A percentile compares a stretch with the other conserved stretches of the same genome.
Evolutionary conservation across 2,329 filamentous ascomycete species (phyloP).

Genomic region (Cercospora sesami): DNA sequence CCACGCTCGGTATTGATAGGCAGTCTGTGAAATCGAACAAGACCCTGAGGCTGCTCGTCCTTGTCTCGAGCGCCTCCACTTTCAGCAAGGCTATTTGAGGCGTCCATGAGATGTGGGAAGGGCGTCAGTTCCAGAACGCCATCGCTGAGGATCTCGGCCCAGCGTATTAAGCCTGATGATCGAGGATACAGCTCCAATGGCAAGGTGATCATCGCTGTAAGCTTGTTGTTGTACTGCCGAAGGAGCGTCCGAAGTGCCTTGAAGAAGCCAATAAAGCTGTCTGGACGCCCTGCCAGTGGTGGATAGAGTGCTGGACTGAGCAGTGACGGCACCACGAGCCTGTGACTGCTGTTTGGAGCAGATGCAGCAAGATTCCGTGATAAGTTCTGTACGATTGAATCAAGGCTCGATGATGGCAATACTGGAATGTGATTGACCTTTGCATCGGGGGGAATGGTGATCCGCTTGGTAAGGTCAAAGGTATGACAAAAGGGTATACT

Average conservation of each 20-base stretch:
- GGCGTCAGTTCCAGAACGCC: conserved; percentile 81
- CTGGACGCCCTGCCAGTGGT: conserved; percentile 66
- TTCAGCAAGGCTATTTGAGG: conserved; percentile 47
- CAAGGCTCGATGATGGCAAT: conserved; percentile 66
- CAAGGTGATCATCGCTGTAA: conserved; percentile 74
- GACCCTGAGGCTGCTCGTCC: conserved; percentile 79
- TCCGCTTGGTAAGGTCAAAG: conserved; percentile 55
- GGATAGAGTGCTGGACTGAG: conserved; percentile 85
- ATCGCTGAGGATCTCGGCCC: conserved; percentile 82
- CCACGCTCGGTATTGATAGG: conserved; percentile 87
- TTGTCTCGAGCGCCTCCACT: conserved; percentile 55
- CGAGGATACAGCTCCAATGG: conserved; percentile 80
- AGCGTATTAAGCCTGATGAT: conserved; percentile 71
- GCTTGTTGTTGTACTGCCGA: conserved; percentile 61
- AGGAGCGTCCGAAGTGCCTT: conserved; percentile 75
- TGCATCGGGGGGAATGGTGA: conserved; percentile 44
- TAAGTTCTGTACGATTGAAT: conserved; percentile 62
- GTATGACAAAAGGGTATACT: conserved; percentile 50
- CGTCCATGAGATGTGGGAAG: conserved; percentile 63
- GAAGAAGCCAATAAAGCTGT: conserved; percentile 75
- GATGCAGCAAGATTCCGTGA: conserved; percentile 58
- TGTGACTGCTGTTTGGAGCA: conserved; percentile 66
- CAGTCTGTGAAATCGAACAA: conserved; percentile 78
- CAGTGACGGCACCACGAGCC: conserved; percentile 79
- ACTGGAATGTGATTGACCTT: conserved; percentile 55